Evolutionary conservation across 176 grass and related monocot genomes (phyloP).

Genomic region (Triticum dicoccoides): DNA sequence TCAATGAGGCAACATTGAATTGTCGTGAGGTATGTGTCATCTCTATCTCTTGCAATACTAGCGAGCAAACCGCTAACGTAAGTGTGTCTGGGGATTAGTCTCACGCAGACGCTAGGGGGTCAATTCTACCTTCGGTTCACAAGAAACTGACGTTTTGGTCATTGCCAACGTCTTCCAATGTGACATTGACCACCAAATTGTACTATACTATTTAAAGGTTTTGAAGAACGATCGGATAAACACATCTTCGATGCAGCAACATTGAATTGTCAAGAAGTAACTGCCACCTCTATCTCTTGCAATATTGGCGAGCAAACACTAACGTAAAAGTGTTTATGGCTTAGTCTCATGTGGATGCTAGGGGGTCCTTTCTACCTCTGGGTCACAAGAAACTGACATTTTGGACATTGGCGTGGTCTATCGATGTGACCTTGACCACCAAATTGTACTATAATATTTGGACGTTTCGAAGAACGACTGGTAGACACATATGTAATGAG

Average conservation of each 20-base stretch:
- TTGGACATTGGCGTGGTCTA: too few relatives aligned
- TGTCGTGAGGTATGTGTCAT: not conserved
- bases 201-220: not conserved
- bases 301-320: not conserved
- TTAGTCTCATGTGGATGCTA: not conserved
- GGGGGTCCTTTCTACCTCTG: not conserved
- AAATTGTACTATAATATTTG: too few relatives aligned
- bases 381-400: too few relatives aligned
- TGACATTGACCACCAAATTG: not conserved
- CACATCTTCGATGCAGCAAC: not conserved
- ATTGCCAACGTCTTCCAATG: not conserved
- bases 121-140: not conserved
- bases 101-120: not conserved
- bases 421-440: too few relatives aligned
- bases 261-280: not conserved
- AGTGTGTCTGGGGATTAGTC: not conserved
- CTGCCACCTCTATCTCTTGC: not conserved
- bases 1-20: not conserved
- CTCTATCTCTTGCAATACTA: not conserved
- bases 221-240: not conserved
- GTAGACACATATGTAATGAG: not conserved
- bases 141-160: not conserved
- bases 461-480: not conserved
- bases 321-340: not conserved
- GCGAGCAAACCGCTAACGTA: not conserved